Base-by-base conservation (phyloP, 75 land plant species). In the Picea glauca region DNA sequence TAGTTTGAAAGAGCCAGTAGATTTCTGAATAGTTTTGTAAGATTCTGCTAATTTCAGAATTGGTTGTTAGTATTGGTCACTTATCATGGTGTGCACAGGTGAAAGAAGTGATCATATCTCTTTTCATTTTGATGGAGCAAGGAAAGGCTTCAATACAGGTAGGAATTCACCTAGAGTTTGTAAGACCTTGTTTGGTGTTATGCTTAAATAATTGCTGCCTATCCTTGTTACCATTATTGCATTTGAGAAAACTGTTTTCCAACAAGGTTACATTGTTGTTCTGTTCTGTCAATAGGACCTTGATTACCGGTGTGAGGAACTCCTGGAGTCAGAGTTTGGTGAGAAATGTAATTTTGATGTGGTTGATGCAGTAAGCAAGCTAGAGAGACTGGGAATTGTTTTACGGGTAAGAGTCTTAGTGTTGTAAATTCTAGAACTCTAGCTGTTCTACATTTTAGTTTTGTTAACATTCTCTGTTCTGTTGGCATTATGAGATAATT, bases 101-200 rank as follows among this genome's bases (percentile, higher is more conserved):
- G 38, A 96, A 96, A 77, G 99, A 96, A 74, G 98, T 96, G 79
- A 94, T 96, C n/a, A 79, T 96, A 77, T 84, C 98, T 0, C 94
- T 86, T 85, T 96, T 83, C 78, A 86, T 94, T 70, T 80, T 96
- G 75, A 91, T 94, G 93, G 88, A 90, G 64, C 92, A 92, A 78
- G 99, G 99, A 14, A 93, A 90, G 81, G 89, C 94, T 60, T 87
- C 98, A 17, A 77, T 72, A 56, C 65, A 92, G 85, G 99, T 92
- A 78, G 20, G 65, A 76, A 50, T 63, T 66, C 5, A 11, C 6
- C 13, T 20, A 20, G 74, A 70, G 46, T 70, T n/a, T 8, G 12
- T 50, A 70, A 40, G 23, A 7, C 74, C n/a, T n/a, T 43, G 54
- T n/a, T 43, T 40, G n/a, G 14, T 70, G n/a, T 43, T 43, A 23